These are phyloP conservation scores for Plasmodium gonderi DNA, from an alignment of 169 alveolate genomes.

Conservation along the genomic window DNA sequence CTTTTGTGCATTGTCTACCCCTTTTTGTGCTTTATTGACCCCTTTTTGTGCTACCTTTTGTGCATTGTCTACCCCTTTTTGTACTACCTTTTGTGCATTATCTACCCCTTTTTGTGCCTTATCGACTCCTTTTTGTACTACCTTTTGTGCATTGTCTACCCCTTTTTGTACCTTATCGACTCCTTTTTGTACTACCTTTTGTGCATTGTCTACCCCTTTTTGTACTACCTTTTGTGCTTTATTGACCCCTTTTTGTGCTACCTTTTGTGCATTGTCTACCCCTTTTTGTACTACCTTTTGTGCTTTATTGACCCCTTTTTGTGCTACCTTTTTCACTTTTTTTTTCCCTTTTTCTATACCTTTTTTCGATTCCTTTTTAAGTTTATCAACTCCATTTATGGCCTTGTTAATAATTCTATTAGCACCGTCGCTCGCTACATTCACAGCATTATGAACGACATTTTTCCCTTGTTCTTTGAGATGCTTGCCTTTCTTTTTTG, in stretches of 20 bases:
- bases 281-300: background rate
- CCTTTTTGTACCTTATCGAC: background rate
- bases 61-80: background rate
- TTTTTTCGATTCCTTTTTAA: background rate
- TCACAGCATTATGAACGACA: background rate
- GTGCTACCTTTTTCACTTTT: background rate
- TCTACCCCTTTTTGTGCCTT: background rate
- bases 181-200: background rate
- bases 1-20: background rate
- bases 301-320: background rate
- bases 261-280: background rate
- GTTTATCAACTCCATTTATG: background rate
- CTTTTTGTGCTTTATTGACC: background rate
- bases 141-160: background rate
- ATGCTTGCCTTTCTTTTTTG: conserved; percentile 8
- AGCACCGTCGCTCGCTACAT: background rate
- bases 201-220: background rate
- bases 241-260: background rate
- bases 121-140: background rate
- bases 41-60: background rate
- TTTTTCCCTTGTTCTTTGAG: conserved; percentile 3
- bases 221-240: background rate
- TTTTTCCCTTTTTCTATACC: background rate
- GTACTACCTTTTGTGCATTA: background rate
- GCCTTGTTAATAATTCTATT: background rate